phyloP scores from a whole-genome alignment of 306 rosid species.

The Cyclanthera cordifolia region DNA sequence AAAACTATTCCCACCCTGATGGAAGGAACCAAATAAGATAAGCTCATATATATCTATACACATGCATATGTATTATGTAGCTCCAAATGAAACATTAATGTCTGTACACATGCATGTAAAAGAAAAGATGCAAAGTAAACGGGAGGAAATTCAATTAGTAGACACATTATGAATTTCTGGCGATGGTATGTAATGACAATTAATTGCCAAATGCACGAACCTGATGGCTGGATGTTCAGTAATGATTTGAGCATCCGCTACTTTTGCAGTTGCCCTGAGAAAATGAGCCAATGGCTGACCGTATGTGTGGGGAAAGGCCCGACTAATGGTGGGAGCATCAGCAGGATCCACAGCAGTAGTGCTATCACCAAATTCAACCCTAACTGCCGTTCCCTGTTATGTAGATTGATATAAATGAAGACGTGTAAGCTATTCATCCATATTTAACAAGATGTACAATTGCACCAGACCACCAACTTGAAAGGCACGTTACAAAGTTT shows the following conservation, averaged over 20 bases:
- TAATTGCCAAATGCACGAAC: constrained; percentile 20
- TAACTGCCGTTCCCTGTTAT: constrained; percentile 74
- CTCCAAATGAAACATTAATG: too few species aligned
- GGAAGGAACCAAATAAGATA: not conserved
- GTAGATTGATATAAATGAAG: too few species aligned
- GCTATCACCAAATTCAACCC: constrained; percentile 89
- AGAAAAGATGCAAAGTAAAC: constrained; percentile 14
- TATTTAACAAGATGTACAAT: not conserved
- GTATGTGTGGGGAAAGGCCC: constrained; percentile 63
- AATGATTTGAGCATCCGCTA: constrained; percentile 85
- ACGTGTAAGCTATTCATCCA: not conserved
- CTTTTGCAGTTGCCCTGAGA: constrained; percentile 84
- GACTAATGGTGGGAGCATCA: constrained; percentile 47
- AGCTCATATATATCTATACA: not conserved
- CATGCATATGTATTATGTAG: too few species aligned
- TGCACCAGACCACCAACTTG: too few species aligned
- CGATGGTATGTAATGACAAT: not conserved
- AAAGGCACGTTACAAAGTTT: too few species aligned
- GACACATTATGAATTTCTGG: too few species aligned
- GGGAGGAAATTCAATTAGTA: too few species aligned
- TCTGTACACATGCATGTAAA: not conserved
- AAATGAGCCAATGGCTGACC: constrained; percentile 95
- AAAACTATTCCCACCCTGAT: constrained; percentile 85
- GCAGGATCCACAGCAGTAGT: constrained; percentile 67
- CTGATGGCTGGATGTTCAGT: constrained; percentile 66